Evolutionary conservation across 2,329 filamentous ascomycete genomes (phyloP), one percentile per base, ranked within the genome.

Genomic region (Calonectria pseudoreteaudii): DNA sequence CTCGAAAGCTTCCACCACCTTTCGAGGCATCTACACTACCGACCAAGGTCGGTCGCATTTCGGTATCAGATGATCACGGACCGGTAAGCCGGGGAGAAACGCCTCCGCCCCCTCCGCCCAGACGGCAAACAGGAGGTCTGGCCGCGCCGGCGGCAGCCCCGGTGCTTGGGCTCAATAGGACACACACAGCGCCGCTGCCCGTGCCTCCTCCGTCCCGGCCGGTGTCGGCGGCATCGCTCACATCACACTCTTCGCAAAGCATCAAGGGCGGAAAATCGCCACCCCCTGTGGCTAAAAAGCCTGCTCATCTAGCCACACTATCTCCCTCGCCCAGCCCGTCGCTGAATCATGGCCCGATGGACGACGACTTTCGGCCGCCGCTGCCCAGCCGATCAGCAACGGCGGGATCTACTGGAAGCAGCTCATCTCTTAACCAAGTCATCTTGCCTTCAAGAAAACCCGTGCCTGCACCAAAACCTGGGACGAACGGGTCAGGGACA

Each of bases 261-360:
- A 80, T 52, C 52, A 83, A 83, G 38, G 77, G 80, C 31, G 77
- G 81, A 18, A 89, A 88, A 75, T 80, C 84, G 13, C 84, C 89
- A n/a, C 91, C 90, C 7, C 89, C 89, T 1, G 86, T 94, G 65
- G 92, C 92, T 28, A 90, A 87, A 81, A 94, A 94, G 78, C 92
- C 92, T 1, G 86, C 89, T 3, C 90, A 91, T 75, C 86, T 92
- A 6, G 78, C 84, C 20, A 80, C 81, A 9, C 77, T 78, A 50
- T 81, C 82, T 3, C 82, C 80, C 1, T 70, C 68, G 23, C 72
- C 78, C 31, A 81, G 79, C 62, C 77, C 80, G n/a, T 72, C 64
- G 11, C 58, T 74, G 14, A 78, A 78, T 28, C 74, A 71, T 38
- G 74, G 66, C 30, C 62, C 69, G n/a, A 68, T 77, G n/a, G 77